Evolutionary conservation across 78 protist genomes (phyloP).

Genomic region (Dictyostelium intermedium): DNA sequence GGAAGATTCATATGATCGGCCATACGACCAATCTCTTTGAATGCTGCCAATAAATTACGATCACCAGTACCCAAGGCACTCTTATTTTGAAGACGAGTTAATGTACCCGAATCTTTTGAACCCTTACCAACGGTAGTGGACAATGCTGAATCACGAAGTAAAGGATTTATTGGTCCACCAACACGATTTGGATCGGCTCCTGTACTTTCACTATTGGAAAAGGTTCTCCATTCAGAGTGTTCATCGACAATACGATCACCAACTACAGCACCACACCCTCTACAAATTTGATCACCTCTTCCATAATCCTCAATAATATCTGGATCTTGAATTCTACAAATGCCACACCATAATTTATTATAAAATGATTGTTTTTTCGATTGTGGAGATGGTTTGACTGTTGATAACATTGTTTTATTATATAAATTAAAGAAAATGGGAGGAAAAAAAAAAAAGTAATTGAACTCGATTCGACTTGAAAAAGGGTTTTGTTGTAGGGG

Average conservation of each 20-base stretch:
- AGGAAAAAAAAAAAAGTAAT: neutral
- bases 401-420: neutral
- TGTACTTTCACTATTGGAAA: slow-evolving; percentile 45
- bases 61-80: slow-evolving; percentile 62
- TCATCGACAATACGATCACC: slow-evolving; percentile 79
- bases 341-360: slow-evolving; percentile 26
- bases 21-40: slow-evolving; percentile 67
- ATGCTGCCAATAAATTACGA: slow-evolving; percentile 45
- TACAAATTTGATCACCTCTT: slow-evolving; percentile 69
- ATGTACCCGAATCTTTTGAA: slow-evolving; percentile 39
- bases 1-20: slow-evolving; percentile 64
- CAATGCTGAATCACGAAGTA: slow-evolving; percentile 45
- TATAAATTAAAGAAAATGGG: neutral
- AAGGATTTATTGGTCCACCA: slow-evolving; percentile 73
- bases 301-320: slow-evolving; percentile 73
- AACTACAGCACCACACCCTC: slow-evolving; percentile 62
- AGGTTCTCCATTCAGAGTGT: slow-evolving; percentile 76
- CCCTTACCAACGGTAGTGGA: slow-evolving; percentile 72
- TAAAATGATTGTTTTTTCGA: neutral
- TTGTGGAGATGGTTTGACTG: neutral
- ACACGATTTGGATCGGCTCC: slow-evolving; percentile 82
- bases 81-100: slow-evolving; percentile 49
- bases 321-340: slow-evolving; percentile 53
- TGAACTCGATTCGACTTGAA: neutral
- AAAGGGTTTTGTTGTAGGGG: neutral